phyloP scores from a whole-genome alignment of 2,329 filamentous ascomycete genomes.

The Saccharata proteae region DNA sequence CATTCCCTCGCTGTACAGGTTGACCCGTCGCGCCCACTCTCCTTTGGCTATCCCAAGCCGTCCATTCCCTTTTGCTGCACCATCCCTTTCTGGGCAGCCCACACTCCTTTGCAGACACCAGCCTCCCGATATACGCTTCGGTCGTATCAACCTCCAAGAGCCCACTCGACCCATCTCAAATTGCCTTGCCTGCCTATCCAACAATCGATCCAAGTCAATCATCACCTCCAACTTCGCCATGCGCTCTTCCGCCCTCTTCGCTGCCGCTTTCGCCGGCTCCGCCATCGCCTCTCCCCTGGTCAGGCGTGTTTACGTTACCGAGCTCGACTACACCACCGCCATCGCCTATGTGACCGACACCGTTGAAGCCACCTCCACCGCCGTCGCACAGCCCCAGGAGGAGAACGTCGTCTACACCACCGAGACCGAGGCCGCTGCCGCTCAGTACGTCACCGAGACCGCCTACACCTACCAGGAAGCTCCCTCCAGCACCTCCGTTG shows the following conservation, averaged over 20 bases:
- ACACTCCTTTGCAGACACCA: too few species aligned
- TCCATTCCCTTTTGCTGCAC: slow-evolving; percentile 5
- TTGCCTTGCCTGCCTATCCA: slow-evolving; percentile 1
- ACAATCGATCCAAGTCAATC: background rate
- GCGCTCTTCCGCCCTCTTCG: slow-evolving; percentile 8
- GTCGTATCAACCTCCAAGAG: slow-evolving; percentile 2
- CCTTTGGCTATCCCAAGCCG: slow-evolving; percentile 7
- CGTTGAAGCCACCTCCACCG: background rate
- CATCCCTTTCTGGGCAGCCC: slow-evolving; percentile 2
- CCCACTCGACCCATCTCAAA: background rate
- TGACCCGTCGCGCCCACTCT: slow-evolving; percentile 5
- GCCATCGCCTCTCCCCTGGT: slow-evolving; percentile 10
- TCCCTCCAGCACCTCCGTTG: background rate
- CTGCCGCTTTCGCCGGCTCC: slow-evolving; percentile 6
- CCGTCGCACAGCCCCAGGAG: background rate
- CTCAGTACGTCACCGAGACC: background rate
- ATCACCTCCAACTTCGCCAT: slow-evolving; percentile 2
- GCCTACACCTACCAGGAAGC: background rate
- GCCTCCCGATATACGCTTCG: background rate
- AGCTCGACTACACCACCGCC: slow-evolving; percentile 8
- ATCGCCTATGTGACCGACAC: slow-evolving; percentile 4
- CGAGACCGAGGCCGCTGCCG: slow-evolving; percentile 1
- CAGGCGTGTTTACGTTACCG: slow-evolving; percentile 6
- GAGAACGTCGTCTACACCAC: background rate
- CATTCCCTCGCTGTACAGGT: slow-evolving; percentile 1